Conservation (phyloP, 2,329 filamentous ascomycete genomes). For the Didymella lethalis region DNA sequence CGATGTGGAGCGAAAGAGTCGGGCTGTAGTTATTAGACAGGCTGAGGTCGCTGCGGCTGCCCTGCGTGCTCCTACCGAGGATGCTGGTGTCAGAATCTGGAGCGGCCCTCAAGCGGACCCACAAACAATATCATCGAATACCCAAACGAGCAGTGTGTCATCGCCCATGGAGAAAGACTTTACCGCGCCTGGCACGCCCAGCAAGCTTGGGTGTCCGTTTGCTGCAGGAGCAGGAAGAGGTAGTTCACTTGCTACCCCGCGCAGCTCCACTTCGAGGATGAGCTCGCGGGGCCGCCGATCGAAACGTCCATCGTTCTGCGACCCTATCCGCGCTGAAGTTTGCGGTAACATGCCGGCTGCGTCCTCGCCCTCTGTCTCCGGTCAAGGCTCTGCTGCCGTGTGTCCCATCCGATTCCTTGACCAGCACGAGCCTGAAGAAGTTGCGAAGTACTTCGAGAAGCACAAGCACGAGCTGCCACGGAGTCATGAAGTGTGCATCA, state of each 20-base stretch:
- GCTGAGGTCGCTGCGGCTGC: conserved; percentile 44
- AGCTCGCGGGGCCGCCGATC: conserved; percentile 49
- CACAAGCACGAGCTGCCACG: conserved; percentile 95
- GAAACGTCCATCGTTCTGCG: conserved; percentile 53
- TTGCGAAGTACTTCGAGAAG: conserved; percentile 90
- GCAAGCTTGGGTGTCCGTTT: conserved; percentile 83
- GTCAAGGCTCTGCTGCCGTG: conserved; percentile 62
- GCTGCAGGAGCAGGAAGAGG: conserved; percentile 59
- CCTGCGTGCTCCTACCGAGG: conserved; percentile 33
- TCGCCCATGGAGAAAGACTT: conserved; percentile 82
- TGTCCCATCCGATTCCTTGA: conserved; percentile 94
- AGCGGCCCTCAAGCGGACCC: conserved; percentile 49
- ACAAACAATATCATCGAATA: conserved; percentile 32
- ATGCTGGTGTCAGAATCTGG: conserved; percentile 52
- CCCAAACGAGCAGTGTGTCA: conserved; percentile 48
- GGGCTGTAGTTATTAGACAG: conserved; percentile 46
- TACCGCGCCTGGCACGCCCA: conserved; percentile 82
- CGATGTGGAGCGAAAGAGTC: conserved; percentile 45
- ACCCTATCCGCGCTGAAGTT: conserved; percentile 54
- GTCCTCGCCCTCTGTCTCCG: conserved; percentile 57
- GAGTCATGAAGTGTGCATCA: conserved; percentile 91
- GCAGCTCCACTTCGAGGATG: conserved; percentile 51
- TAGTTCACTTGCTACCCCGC: conserved; percentile 53
- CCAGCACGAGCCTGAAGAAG: conserved; percentile 90
- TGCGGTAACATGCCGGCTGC: conserved; percentile 49